phyloP scores from a whole-genome alignment of 2,329 filamentous ascomycete genomes.

The Diaporthe vexans region DNA sequence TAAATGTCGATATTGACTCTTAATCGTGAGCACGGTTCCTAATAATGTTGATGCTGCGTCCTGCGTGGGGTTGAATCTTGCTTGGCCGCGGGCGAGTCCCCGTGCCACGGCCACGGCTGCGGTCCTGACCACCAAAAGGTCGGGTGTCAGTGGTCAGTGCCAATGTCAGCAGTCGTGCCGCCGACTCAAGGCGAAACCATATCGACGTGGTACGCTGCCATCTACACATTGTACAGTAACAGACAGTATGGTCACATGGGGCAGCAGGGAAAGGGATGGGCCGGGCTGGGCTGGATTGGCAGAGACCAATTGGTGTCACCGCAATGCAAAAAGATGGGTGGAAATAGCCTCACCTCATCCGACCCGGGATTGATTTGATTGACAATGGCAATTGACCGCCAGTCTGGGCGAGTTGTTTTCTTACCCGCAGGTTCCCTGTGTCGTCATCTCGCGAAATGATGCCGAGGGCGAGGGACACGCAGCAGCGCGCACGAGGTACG shows the following conservation, averaged over 20 bases:
- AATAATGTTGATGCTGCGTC: constrained; percentile 9
- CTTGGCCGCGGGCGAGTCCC: constrained; percentile 1
- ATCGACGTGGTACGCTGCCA: constrained; percentile 4
- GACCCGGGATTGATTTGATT: constrained; percentile 3
- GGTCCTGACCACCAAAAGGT: no score
- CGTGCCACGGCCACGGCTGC: not conserved
- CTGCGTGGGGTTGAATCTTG: constrained; percentile 32
- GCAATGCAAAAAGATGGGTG: constrained; percentile 23
- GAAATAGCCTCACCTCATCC: constrained; percentile 35
- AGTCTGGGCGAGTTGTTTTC: constrained; percentile 29
- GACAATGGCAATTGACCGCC: constrained; percentile 36
- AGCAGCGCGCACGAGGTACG: constrained; percentile 3
- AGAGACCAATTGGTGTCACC: constrained; percentile 38
- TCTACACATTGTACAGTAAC: not conserved
- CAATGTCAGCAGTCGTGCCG: constrained; percentile 23
- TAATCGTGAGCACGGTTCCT: constrained; percentile 34
- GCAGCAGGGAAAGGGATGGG: constrained; percentile 11
- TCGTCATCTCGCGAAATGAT: constrained; percentile 41
- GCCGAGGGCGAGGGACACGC: constrained; percentile 39
- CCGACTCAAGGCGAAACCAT: constrained; percentile 35
- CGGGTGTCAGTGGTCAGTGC: constrained; percentile 17
- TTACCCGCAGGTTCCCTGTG: constrained; percentile 31
- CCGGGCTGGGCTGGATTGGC: not conserved
- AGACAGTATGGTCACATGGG: not conserved
- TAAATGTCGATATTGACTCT: constrained; percentile 32